Percentiles rank a stretch among this genome's conserved stretches.
Evolutionary conservation across 805 yeast species (phyloP).

Genomic region (baker's yeast (Saccharomyces cerevisiae)): DNA sequence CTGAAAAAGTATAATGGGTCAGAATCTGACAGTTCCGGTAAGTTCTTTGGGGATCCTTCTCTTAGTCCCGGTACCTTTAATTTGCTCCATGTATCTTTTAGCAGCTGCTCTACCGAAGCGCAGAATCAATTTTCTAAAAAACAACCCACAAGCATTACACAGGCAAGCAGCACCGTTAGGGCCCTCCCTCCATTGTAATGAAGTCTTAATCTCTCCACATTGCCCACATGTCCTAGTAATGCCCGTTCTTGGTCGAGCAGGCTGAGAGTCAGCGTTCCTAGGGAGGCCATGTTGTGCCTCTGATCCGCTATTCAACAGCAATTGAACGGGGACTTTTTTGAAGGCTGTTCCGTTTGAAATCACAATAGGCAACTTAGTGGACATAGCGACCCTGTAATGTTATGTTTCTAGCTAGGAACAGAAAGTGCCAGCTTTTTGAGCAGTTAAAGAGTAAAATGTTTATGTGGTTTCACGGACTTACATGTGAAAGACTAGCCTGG

Average conservation of each 20-base stretch:
- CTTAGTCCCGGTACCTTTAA: neutral
- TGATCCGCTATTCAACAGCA: neutral
- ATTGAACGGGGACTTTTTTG: neutral
- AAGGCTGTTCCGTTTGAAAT: neutral
- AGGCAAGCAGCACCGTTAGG: neutral
- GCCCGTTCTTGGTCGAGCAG: neutral
- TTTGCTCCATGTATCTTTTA: neutral
- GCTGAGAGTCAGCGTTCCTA: neutral
- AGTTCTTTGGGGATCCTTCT: neutral
- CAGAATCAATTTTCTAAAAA: neutral
- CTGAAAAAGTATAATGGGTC: neutral
- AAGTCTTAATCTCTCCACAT: neutral
- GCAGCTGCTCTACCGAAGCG: neutral
- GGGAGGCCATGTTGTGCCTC: neutral
- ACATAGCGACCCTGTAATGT: neutral
- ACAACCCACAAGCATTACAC: neutral
- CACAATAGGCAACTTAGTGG: neutral
- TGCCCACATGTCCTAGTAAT: neutral
- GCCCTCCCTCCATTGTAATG: neutral
- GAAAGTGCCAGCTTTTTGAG: neutral
- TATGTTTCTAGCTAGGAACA: neutral
- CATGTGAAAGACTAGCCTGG: neutral
- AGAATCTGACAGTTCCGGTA: neutral
- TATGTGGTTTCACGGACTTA: neutral
- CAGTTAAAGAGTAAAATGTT: neutral